A percentile compares a stretch with the other conserved stretches of the same genome.
phyloP scores from a whole-genome alignment of 352 stramenopile genomes.

The Albugo laibachii region DNA sequence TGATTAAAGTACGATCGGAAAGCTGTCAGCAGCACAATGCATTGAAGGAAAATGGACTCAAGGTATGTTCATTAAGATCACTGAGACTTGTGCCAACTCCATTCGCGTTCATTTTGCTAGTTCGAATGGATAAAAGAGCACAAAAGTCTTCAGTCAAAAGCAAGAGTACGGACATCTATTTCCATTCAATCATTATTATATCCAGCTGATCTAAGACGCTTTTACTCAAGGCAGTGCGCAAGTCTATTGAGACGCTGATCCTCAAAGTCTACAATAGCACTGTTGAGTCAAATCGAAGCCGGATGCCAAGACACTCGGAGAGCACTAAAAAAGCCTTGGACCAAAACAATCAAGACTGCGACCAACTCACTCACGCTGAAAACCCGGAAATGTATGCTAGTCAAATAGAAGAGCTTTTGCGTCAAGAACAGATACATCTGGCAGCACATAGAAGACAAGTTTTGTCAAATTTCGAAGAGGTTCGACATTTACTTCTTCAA shows the following conservation, averaged over 20 bases:
- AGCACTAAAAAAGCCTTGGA: slow-evolving; percentile 1
- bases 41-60: slow-evolving; percentile 30
- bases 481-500: not conserved
- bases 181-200: not conserved
- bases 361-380: not conserved
- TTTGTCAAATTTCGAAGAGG: not conserved
- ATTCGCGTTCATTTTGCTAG: not conserved
- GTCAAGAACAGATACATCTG: slow-evolving; percentile 25
- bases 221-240: not conserved
- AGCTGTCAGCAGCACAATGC: slow-evolving; percentile 23
- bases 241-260: not conserved
- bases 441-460: not conserved
- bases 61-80: not conserved
- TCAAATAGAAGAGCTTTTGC: slow-evolving; percentile 23
- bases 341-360: slow-evolving; percentile 1
- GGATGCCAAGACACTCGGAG: not conserved
- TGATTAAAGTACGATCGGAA: slow-evolving; percentile 57
- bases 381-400: slow-evolving; percentile 14
- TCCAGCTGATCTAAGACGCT: not conserved
- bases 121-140: too few species aligned
- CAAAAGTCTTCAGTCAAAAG: too few species aligned
- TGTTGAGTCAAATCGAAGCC: slow-evolving; percentile 1
- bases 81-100: not conserved
- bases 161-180: not conserved
- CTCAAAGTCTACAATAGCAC: not conserved